Percentiles rank a stretch among this genome's conserved stretches.
Conservation (phyloP, 495 filamentous ascomycete species). For the Aspergillus affinis region DNA sequence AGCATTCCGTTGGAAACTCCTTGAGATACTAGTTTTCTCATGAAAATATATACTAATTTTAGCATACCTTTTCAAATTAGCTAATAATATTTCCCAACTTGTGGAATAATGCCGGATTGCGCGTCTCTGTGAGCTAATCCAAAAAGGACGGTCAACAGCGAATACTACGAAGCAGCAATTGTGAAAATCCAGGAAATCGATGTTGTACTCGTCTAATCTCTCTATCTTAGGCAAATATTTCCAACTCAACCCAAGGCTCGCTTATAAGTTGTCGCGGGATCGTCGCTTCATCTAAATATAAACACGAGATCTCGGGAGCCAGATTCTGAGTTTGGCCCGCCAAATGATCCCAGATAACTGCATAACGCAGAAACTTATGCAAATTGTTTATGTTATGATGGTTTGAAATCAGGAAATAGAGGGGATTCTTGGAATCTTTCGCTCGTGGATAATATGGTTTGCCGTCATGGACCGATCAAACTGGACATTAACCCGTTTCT, state of each 20-base stretch:
- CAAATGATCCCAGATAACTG: neutral
- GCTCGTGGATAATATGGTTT: neutral
- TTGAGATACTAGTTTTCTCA: too few relatives aligned
- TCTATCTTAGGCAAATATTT: neutral
- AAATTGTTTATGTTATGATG: neutral
- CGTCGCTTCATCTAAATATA: constrained; percentile 20
- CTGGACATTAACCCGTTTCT: neutral
- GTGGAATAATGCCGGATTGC: too few relatives aligned
- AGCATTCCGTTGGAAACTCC: too few relatives aligned
- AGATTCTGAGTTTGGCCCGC: constrained; percentile 1
- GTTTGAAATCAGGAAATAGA: neutral
- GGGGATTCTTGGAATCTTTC: neutral
- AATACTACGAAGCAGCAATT: neutral
- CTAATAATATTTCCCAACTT: neutral
- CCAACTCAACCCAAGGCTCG: neutral
- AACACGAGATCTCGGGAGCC: constrained; percentile 14
- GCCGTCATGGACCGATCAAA: neutral
- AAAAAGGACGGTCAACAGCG: neutral
- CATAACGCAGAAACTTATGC: neutral
- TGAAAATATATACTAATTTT: too few relatives aligned
- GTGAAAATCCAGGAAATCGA: neutral
- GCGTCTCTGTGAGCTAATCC: too few relatives aligned
- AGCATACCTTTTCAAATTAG: too few relatives aligned
- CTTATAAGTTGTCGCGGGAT: neutral
- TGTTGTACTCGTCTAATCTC: neutral